These are phyloP conservation scores for Avicennia marina DNA, from an alignment of 257 asterid species.

Conservation along the genomic window DNA sequence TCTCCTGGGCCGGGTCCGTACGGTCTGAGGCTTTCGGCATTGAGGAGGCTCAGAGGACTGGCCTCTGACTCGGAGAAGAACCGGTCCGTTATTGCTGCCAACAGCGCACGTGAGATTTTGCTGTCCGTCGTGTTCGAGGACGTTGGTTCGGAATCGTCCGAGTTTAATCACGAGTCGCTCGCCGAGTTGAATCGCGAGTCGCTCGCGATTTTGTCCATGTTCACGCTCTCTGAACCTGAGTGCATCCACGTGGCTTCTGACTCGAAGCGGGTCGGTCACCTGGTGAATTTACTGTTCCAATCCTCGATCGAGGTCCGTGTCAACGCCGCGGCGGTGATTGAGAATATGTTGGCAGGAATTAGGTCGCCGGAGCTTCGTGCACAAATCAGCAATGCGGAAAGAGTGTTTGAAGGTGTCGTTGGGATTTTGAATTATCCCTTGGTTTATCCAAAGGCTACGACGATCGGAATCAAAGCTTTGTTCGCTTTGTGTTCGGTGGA, in stretches of 20 bases:
- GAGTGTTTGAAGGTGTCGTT: slow-evolving; percentile 66
- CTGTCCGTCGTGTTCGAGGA: slow-evolving; percentile 45
- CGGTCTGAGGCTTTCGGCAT: slow-evolving; percentile 46
- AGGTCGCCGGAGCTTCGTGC: slow-evolving; percentile 78
- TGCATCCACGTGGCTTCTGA: slow-evolving; percentile 62
- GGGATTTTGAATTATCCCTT: slow-evolving; percentile 65
- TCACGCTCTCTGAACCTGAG: slow-evolving; percentile 60
- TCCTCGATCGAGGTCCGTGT: slow-evolving; percentile 76
- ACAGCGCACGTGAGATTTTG: no score
- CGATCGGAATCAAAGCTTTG: slow-evolving; percentile 69
- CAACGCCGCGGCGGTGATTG: slow-evolving; percentile 83
- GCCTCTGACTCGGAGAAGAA: slow-evolving; percentile 90
- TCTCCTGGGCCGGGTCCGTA: slow-evolving; percentile 41
- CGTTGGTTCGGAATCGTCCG: slow-evolving; percentile 37
- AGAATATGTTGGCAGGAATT: slow-evolving; percentile 55
- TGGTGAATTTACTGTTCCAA: slow-evolving; percentile 72
- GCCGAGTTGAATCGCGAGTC: slow-evolving; percentile 60
- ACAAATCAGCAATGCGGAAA: slow-evolving; percentile 53
- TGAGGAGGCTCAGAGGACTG: slow-evolving; percentile 57
- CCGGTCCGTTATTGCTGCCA: slow-evolving; percentile 56
- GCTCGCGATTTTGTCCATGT: slow-evolving; percentile 58
- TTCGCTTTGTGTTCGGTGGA: slow-evolving; percentile 81
- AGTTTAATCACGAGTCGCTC: no score
- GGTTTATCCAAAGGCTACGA: slow-evolving; percentile 61
- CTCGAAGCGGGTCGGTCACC: slow-evolving; percentile 40